Conservation (phyloP, 2,329 filamentous ascomycete genomes). For the Scortechinia acanthostroma region DNA sequence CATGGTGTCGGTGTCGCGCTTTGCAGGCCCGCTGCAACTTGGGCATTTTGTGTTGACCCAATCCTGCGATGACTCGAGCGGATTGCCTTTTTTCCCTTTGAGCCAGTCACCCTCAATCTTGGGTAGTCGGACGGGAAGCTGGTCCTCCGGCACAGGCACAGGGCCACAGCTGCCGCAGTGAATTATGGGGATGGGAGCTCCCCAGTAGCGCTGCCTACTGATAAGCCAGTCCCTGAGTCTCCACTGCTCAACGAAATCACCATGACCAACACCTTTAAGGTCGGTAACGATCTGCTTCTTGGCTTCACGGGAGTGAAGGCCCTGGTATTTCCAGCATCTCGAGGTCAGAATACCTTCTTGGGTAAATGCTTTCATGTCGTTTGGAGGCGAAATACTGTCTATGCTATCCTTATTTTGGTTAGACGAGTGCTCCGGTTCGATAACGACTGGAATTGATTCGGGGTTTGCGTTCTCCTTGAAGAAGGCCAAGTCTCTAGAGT, state of each 20-base stretch:
- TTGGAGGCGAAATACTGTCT: not conserved
- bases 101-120: conserved; percentile 40
- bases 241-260: conserved; percentile 41
- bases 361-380: conserved; percentile 29
- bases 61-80: conserved; percentile 45
- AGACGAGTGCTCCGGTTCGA: conserved; percentile 13
- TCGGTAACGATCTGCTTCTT: conserved; percentile 31
- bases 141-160: conserved; percentile 48
- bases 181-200: conserved; percentile 58
- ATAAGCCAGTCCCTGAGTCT: conserved; percentile 59
- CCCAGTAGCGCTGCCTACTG: conserved; percentile 62
- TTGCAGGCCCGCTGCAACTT: conserved; percentile 41
- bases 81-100: conserved; percentile 48
- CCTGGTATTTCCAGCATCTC: conserved; percentile 38
- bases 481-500: conserved; percentile 51
- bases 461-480: conserved; percentile 45
- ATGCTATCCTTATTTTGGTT: not conserved
- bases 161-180: conserved; percentile 51
- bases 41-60: conserved; percentile 55
- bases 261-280: conserved; percentile 27
- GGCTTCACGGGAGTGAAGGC: conserved; percentile 40
- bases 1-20: conserved; percentile 64
- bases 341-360: conserved; percentile 40
- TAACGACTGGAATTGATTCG: conserved; percentile 36
- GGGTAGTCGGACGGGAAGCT: conserved; percentile 53